These are phyloP conservation scores for Neonectria coccinea DNA, from an alignment of 2,329 filamentous ascomycete genomes.

Conservation along the genomic window DNA sequence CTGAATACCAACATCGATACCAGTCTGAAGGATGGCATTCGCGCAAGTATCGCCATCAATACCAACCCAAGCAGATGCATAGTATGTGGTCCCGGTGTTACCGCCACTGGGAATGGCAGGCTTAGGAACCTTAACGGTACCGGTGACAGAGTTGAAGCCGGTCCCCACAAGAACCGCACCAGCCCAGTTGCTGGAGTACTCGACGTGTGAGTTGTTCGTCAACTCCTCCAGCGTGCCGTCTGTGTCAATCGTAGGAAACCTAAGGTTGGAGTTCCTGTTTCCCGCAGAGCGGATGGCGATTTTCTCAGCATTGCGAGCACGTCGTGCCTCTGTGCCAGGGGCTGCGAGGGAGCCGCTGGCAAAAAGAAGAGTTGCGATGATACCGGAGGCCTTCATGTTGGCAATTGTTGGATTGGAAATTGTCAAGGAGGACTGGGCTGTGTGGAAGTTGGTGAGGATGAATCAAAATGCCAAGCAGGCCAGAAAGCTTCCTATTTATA, in stretches of 20 bases:
- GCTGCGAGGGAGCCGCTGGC: constrained; percentile 21
- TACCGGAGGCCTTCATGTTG: constrained; percentile 17
- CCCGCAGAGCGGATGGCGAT: constrained; percentile 11
- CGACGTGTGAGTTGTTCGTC: constrained; percentile 9
- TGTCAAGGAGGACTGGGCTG: neutral
- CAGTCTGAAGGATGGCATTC: constrained; percentile 19
- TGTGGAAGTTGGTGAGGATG: neutral
- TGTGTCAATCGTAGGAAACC: constrained; percentile 7
- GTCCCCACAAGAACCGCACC: constrained; percentile 12
- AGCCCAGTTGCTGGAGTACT: constrained; percentile 21
- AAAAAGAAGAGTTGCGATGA: constrained; percentile 15
- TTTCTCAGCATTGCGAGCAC: constrained; percentile 18
- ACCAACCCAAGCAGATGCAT: constrained; percentile 17
- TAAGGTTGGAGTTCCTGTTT: constrained; percentile 17
- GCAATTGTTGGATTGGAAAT: neutral
- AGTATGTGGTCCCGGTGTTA: constrained; percentile 1
- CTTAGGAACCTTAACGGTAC: constrained; percentile 4
- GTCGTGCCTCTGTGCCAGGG: constrained; percentile 18
- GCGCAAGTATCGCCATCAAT: constrained; percentile 18
- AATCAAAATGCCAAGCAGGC: neutral
- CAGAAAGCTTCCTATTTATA: constrained; percentile 1
- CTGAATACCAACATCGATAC: constrained; percentile 20
- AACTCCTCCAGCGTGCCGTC: constrained; percentile 9
- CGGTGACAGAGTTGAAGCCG: constrained; percentile 16
- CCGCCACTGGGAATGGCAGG: constrained; percentile 8